phyloP scores from a whole-genome alignment of 2,329 filamentous ascomycete species.

The Arthrobotrys pseudoclavata region DNA sequence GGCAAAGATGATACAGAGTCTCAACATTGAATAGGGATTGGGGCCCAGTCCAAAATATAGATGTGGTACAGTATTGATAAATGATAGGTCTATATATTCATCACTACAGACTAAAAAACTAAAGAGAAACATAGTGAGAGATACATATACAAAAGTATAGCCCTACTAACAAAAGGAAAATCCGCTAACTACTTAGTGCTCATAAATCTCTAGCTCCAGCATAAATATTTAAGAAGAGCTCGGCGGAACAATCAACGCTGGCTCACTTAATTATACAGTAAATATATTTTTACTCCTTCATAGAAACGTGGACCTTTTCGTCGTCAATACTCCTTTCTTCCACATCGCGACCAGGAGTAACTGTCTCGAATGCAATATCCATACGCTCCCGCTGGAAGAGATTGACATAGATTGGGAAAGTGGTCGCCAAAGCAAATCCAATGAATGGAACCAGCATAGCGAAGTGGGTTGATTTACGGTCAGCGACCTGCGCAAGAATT shows the following conservation, averaged over 20 bases:
- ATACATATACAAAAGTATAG: background rate
- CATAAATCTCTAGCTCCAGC: background rate
- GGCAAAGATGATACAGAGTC: no score
- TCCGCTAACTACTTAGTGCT: background rate
- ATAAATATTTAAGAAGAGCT: background rate
- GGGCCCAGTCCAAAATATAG: no score
- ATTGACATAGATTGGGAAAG: conserved; percentile 68
- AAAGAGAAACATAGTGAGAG: background rate
- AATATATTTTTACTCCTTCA: conserved; percentile 42
- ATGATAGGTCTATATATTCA: no score
- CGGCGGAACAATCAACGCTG: conserved; percentile 18
- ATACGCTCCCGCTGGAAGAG: conserved; percentile 61
- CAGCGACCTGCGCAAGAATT: conserved; percentile 70
- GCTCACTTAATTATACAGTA: background rate
- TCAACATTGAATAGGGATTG: no score
- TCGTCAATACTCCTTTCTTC: conserved; percentile 52
- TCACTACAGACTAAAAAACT: no score
- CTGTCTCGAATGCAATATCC: conserved; percentile 59
- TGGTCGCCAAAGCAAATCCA: conserved; percentile 69
- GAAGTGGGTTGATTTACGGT: conserved; percentile 67
- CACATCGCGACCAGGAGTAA: conserved; percentile 54
- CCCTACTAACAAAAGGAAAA: background rate
- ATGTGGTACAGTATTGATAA: no score
- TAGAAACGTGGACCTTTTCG: conserved; percentile 37
- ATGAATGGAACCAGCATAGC: conserved; percentile 69